Base-by-base conservation (phyloP, 257 asterid species). In the Coffea canephora region DNA sequence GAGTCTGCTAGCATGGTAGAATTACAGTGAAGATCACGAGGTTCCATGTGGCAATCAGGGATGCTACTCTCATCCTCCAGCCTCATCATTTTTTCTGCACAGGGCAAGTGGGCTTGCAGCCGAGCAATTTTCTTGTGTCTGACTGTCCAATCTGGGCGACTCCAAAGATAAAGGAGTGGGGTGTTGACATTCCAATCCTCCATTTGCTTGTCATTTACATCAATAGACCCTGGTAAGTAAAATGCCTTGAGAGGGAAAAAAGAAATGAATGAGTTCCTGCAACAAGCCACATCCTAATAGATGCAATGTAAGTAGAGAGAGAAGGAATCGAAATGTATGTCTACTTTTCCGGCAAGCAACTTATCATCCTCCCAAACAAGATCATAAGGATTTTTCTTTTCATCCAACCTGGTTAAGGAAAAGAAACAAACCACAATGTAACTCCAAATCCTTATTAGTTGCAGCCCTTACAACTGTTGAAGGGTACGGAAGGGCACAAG, bases 181-280 rank as follows among this genome's bases (percentile, higher is more conserved):
- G 95, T 74, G 39, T 48, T 83, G 65, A 84, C 78, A 70, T 96
- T 96, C 98, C 97, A 94, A 78, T 94, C 94, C 76, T 92, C 98
- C 77, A 89, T 77, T 89, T 89, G 96, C 76, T 90, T 88, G 83
- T 86, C 92, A 80, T 89, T 85, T 73, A 75, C 83, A 83, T 93
- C 95, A 31, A 94, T 86, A 19, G 98, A 91, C 69, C 97, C 99
- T 50, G 99, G 99, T 61, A 96, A 85, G 87, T 94, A 91, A 76
- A 96, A 94, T 13, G 99, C 85, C 99, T 96, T 39, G 43, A 39
- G 93, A 62, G 84, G 81, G 25, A 82, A 61, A 81, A 19, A 36
- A 66, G 64, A 45, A 48, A 50, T 21, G 5, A 62, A 62, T 34
- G 64, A 68, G 6, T 43, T 13, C 52, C 13, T 78, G 23, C 66